Evolutionary conservation across 2,329 filamentous ascomycete species (phyloP), one percentile per base, ranked within the genome.

Genomic region (Fusarium coicis): DNA sequence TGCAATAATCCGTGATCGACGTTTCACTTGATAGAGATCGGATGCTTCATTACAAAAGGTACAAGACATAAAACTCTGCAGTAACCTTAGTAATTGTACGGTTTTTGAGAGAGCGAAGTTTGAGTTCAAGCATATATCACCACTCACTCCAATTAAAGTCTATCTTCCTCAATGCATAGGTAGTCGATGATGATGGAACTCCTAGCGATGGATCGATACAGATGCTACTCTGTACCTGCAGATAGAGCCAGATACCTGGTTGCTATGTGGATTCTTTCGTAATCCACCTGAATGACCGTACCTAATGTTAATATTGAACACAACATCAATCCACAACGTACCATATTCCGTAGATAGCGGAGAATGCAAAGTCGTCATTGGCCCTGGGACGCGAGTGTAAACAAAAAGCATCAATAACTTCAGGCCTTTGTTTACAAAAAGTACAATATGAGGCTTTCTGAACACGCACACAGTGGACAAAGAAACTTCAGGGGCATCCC

Each of bases 381-480:
- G 23, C 8, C 28, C 14, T n/a, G 21, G 7, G 14, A 30, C 23
- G 19, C 12, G 23, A 16, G 21, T 37, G 14, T 37, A 34, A 50
- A 57, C 30, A 49, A 50, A 36, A 7, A 19, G 21, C 12, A 23
- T 12, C 53, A 34, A 34, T 32, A 30, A 23, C 28, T 15, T 2
- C 53, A 55, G 32, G 42, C 37, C 37, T 58, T 44, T 60, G 49
- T 63, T 71, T 61, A 55, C 57, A 54, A 58, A 59, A 74, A 74
- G 55, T 36, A 52, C 64, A 52, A 55, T 58, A 53, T 47, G 71
- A 73, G 62, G 71, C 71, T 67, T 61, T 37, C 30, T 36, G 43
- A 9, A 56, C 50, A 42, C 23, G 36, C 26, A 56, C 43, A 37
- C 28, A 36, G 47, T 53, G 55, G 37, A 39, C 36, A 46, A 32